Conservation (phyloP, 2,329 filamentous ascomycete genomes). For the Akanthomyces lecanii region DNA sequence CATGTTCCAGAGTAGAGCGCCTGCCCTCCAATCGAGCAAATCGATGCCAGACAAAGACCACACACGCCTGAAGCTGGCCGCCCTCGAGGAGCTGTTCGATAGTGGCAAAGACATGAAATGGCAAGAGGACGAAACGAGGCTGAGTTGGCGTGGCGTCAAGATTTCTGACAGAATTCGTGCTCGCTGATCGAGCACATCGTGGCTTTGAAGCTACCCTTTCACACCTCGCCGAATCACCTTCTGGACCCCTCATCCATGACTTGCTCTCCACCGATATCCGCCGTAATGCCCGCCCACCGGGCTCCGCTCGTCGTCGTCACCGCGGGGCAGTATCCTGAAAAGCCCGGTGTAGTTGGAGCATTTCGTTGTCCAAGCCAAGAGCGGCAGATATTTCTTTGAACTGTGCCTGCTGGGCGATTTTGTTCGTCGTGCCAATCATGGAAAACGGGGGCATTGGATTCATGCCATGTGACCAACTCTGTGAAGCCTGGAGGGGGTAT, state of each 20-base stretch:
- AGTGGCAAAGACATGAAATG: too few relatives aligned
- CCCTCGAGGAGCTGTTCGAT: not conserved
- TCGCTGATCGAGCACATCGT: not conserved
- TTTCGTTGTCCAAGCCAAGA: too few relatives aligned
- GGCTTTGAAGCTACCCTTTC: too few relatives aligned
- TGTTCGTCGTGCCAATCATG: not conserved
- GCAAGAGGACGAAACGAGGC: too few relatives aligned
- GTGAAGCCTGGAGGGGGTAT: not conserved
- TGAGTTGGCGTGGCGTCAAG: not conserved
- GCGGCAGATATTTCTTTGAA: too few relatives aligned
- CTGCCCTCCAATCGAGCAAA: not conserved
- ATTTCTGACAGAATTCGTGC: not conserved
- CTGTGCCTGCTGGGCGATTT: too few relatives aligned
- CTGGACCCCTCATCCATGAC: not conserved
- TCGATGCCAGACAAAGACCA: too few relatives aligned
- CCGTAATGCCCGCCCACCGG: not conserved
- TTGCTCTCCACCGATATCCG: not conserved
- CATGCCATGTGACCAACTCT: too few relatives aligned
- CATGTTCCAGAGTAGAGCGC: not conserved
- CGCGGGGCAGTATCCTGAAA: not conserved
- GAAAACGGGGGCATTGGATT: not conserved
- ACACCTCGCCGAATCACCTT: not conserved
- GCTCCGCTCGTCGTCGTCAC: slow-evolving; percentile 6
- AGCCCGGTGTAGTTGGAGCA: not conserved
- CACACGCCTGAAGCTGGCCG: not conserved